Evolutionary conservation across 2,329 filamentous ascomycete species (phyloP), one percentile per base, ranked within the genome.

Genomic region (Endocalyx cinctus): DNA sequence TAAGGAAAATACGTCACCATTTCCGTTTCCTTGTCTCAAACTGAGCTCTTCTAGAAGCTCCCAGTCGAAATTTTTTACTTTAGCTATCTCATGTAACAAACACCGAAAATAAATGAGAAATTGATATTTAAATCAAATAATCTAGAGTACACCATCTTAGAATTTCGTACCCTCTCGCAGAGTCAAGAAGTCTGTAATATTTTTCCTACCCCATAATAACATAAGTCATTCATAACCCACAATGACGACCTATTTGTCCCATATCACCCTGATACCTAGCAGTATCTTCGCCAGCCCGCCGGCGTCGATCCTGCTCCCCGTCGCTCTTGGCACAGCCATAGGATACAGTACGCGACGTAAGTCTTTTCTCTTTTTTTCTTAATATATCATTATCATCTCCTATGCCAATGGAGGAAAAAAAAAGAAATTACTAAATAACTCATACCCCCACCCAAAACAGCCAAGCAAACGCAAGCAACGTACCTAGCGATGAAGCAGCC

Each of bases 181-280:
- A n/a, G n/a, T n/a, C n/a, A n/a, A n/a, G n/a, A n/a, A n/a, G n/a
- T n/a, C n/a, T n/a, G n/a, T n/a, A n/a, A n/a, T n/a, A n/a, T n/a
- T n/a, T n/a, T n/a, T n/a, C n/a, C n/a, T n/a, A n/a, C n/a, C n/a
- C n/a, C n/a, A n/a, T n/a, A n/a, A n/a, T n/a, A n/a, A n/a, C n/a
- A n/a, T n/a, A n/a, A n/a, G n/a, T n/a, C n/a, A n/a, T n/a, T n/a
- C n/a, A 27, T 11, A 10, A 13, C 31, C 39, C 12, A 71, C 41
- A 27, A 94, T 92, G 86, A 89, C 84, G 10, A 80, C 84, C 42
- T 83, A 84, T 59, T 77, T 92, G 39, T 80, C 84, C n/a, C 80
- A 77, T 25, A 63, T 94, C 43, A 88, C 36, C 43, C 87, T 45
- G 28, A 70, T 94, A 13, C 87, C 87, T 3, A 64, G 72, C 29